A percentile compares a stretch with the other conserved stretches of the same genome.
Conservation (phyloP, 2,329 filamentous ascomycete genomes). For the Stagonosporopsis tanaceti region DNA sequence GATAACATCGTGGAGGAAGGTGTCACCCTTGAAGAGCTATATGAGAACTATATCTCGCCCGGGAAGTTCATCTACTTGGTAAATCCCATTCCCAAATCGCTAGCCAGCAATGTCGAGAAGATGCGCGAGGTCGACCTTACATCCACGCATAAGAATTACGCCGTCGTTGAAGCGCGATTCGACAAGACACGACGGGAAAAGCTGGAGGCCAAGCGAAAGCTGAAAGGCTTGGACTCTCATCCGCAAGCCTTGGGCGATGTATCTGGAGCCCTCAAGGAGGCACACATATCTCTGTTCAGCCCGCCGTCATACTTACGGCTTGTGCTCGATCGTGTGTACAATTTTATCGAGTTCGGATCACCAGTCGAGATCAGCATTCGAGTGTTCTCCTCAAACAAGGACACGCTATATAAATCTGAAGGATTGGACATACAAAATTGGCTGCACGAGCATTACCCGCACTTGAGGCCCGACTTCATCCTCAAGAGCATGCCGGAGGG, state of each 20-base stretch:
- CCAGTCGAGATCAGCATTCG: slow-evolving; percentile 37
- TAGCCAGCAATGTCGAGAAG: slow-evolving; percentile 4
- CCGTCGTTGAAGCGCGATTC: slow-evolving; percentile 16
- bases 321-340: slow-evolving; percentile 35
- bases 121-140: slow-evolving; percentile 9
- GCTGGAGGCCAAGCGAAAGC: neutral
- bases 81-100: slow-evolving; percentile 7
- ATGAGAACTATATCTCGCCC: slow-evolving; percentile 28
- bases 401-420: neutral
- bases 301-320: slow-evolving; percentile 17
- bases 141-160: slow-evolving; percentile 15
- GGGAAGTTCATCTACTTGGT: slow-evolving; percentile 32
- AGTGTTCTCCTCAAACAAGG: neutral
- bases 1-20: slow-evolving; percentile 17
- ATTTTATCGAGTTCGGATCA: slow-evolving; percentile 29
- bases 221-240: neutral
- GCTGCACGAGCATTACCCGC: slow-evolving; percentile 38
- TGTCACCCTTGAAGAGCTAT: slow-evolving; percentile 31
- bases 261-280: slow-evolving; percentile 27
- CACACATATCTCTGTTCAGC: slow-evolving; percentile 26
- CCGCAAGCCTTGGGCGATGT: slow-evolving; percentile 8
- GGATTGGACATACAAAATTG: slow-evolving; percentile 26
- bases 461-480: slow-evolving; percentile 44
- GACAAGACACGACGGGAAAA: too few relatives aligned
- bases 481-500: slow-evolving; percentile 39